Evolutionary conservation across 306 rosid species (phyloP), one percentile per base, ranked within the genome.

Genomic region (Carpinus fangiana): DNA sequence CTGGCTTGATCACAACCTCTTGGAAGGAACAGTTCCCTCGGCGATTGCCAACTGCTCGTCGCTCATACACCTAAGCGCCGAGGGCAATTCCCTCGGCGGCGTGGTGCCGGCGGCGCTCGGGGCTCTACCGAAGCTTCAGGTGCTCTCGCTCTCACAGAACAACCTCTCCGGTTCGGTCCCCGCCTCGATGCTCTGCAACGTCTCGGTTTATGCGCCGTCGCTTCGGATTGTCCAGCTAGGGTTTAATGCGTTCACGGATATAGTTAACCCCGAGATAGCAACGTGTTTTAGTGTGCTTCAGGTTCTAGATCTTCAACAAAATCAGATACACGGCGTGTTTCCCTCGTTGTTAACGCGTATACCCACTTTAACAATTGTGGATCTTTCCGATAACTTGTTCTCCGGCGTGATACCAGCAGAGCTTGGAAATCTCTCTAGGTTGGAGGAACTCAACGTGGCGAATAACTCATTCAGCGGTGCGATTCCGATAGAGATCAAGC

Each of bases 31-130:
- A 16, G 74, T 94, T 23, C 97, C 98, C 55, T 92, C 98, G 38
- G 98, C 98, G 2, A 81, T 94, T 0, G 96, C 96, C 4, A 92
- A 94, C 56, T 92, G 95, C 69, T 90, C 92, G 51, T 87, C 93
- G 79, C 97, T 94, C 11, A 82, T 89, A 50, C 98, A 94, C 82
- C 83, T 94, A 48, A 94, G 94, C 83, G 91, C 80, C 5, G 97
- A 90, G 31, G 97, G 88, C 28, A 94, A 94, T 80, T 83, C 87
- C 9, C 90, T 94, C 4, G 83, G 83, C 55, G 98, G 98, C 34
- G 92, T 94, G 38, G 72, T 94, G 43, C 98, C 98, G 61, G 88
- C 97, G 66, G 96, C 97, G 28, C 87, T 94, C 64, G 84, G 94
- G 72, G 88, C 92, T 36, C 93, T 94, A 8, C 93, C 90, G 46